phyloP scores from a whole-genome alignment of 495 filamentous ascomycete species.

The Lindgomyces ingoldianus region DNA sequence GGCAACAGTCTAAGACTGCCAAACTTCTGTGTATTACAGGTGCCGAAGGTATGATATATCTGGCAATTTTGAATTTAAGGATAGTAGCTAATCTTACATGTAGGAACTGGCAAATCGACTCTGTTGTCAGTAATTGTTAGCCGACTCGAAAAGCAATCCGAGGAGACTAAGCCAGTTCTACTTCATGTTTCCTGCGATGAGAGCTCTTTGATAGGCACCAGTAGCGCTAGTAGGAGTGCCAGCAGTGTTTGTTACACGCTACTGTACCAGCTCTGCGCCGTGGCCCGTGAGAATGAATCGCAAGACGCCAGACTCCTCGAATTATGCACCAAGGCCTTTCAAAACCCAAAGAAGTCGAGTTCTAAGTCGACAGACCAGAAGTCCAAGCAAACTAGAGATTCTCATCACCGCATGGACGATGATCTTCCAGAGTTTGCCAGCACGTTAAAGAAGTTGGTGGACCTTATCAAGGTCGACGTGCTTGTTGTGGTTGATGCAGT shows the following conservation, averaged over 20 bases:
- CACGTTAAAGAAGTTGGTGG: not conserved
- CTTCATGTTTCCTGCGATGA: not conserved
- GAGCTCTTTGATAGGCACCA: not conserved
- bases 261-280: not conserved
- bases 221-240: not conserved
- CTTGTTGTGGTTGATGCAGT: not conserved
- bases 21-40: too few species aligned
- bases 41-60: too few species aligned
- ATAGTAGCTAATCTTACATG: too few species aligned
- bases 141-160: not conserved
- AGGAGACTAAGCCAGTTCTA: not conserved
- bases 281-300: not conserved
- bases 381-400: not conserved
- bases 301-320: slow-evolving; percentile 6
- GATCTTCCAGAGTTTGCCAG: not conserved
- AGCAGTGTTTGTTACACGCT: not conserved
- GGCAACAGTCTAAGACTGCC: too few species aligned
- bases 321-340: slow-evolving; percentile 18
- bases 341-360: slow-evolving; percentile 23
- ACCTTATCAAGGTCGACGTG: not conserved
- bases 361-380: not conserved
- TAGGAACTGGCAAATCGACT: not conserved
- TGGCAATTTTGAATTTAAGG: too few species aligned
- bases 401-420: not conserved
- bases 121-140: not conserved